Conservation (phyloP, 306 rosid genomes). For the Biancaea sappan region DNA sequence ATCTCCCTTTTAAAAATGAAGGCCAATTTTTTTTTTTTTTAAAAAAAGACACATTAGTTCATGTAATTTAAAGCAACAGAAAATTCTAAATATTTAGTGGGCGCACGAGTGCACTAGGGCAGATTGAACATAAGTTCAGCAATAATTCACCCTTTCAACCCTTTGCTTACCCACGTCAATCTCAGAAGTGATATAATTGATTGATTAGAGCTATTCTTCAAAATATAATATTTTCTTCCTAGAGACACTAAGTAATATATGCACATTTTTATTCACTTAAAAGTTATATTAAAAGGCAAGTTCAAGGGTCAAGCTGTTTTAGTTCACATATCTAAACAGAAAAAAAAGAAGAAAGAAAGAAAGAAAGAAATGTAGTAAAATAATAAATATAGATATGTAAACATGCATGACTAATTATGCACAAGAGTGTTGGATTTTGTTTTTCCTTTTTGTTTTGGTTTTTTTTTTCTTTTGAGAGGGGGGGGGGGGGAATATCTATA, state of each 20-base stretch:
- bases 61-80: no score
- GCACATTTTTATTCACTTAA: neutral
- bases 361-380: neutral
- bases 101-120: neutral
- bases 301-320: neutral
- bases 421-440: no score
- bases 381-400: neutral
- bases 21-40: no score
- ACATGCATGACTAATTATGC: neutral
- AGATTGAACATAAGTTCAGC: neutral
- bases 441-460: no score
- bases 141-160: neutral
- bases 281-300: neutral
- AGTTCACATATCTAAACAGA: neutral
- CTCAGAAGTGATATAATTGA: neutral
- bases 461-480: no score
- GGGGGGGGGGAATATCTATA: neutral
- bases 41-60: no score
- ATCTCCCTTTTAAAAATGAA: conserved; percentile 67
- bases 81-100: no score
- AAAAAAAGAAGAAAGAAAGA: neutral
- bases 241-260: neutral
- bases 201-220: no score
- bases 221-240: neutral
- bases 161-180: neutral